Conservation (phyloP, 768 basidiomycete genomes). For the Leccinum fibrillosum region DNA sequence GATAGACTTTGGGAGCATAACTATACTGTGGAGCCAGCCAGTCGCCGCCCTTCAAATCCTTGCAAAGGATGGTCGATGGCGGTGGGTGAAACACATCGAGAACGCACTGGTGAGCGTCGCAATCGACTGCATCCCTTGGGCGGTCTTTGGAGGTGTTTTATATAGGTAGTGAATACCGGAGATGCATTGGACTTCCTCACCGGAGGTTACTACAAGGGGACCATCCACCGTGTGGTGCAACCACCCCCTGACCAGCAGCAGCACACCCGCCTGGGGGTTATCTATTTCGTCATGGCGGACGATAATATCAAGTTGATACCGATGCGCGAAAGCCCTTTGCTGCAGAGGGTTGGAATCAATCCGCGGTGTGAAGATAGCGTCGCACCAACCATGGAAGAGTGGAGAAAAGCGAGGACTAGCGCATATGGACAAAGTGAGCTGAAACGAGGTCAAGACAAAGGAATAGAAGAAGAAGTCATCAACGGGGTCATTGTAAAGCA, state of each 20-base stretch:
- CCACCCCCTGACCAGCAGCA: background rate
- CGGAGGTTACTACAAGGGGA: background rate
- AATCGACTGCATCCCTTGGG: background rate
- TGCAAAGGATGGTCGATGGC: background rate
- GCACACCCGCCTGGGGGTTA: background rate
- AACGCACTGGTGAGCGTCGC: background rate
- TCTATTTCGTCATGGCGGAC: background rate
- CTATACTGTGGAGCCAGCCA: background rate
- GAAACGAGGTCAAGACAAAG: background rate
- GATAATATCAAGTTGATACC: background rate
- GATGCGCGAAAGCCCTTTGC: background rate
- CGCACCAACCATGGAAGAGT: background rate
- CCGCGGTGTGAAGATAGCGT: background rate
- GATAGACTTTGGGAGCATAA: background rate
- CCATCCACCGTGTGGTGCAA: background rate
- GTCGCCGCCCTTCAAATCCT: background rate
- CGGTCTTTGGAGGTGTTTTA: background rate
- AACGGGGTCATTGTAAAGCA: background rate
- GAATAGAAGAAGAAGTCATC: background rate
- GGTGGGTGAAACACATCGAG: background rate
- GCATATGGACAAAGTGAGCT: background rate
- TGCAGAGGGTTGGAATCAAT: background rate
- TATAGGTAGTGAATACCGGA: background rate
- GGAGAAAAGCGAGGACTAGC: background rate
- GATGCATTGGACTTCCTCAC: background rate